Percentiles rank a stretch among this genome's conserved stretches.
These are phyloP conservation scores for Pistacia atlantica DNA, from an alignment of 345 rosid species.

Conservation along the genomic window DNA sequence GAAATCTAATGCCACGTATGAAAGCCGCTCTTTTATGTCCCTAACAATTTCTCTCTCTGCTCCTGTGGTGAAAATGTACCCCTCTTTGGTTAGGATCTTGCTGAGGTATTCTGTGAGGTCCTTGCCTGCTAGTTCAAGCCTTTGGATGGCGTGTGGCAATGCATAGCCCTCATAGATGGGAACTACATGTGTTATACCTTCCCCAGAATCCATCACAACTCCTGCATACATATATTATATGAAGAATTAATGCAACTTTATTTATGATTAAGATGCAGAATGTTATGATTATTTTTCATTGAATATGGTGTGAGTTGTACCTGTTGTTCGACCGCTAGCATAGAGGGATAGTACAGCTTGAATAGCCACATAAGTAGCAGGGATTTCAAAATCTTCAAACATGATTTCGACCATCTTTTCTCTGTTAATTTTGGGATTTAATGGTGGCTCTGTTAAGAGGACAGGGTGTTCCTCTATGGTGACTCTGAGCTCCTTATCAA, in stretches of 20 bases:
- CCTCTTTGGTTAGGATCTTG: constrained; percentile 31
- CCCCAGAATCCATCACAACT: constrained; percentile 30
- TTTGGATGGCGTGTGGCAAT: constrained; percentile 26
- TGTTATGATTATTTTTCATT: too few relatives aligned
- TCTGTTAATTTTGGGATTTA: constrained; percentile 34
- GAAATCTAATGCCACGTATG: constrained; percentile 48
- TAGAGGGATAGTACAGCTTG: constrained; percentile 32
- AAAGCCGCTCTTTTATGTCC: constrained; percentile 51
- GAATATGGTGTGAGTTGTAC: neutral
- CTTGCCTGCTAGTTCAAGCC: constrained; percentile 32
- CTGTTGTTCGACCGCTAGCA: constrained; percentile 30
- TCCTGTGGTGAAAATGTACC: constrained; percentile 38
- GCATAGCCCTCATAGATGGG: constrained; percentile 35
- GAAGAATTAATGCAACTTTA: too few relatives aligned
- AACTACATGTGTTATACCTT: constrained; percentile 29
- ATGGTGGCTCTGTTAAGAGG: constrained; percentile 33
- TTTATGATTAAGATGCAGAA: too few relatives aligned
- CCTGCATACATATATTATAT: constrained; percentile 10
- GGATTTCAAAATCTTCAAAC: constrained; percentile 33
- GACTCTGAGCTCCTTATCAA: constrained; percentile 27
- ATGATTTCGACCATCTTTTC: constrained; percentile 35
- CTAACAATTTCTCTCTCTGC: constrained; percentile 53
- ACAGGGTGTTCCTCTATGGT: constrained; percentile 30
- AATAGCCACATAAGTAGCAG: constrained; percentile 25
- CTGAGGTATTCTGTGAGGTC: constrained; percentile 24